Evolutionary conservation across 2,329 filamentous ascomycete species (phyloP), one percentile per base, ranked within the genome.

Genomic region (Calonectria montana): DNA sequence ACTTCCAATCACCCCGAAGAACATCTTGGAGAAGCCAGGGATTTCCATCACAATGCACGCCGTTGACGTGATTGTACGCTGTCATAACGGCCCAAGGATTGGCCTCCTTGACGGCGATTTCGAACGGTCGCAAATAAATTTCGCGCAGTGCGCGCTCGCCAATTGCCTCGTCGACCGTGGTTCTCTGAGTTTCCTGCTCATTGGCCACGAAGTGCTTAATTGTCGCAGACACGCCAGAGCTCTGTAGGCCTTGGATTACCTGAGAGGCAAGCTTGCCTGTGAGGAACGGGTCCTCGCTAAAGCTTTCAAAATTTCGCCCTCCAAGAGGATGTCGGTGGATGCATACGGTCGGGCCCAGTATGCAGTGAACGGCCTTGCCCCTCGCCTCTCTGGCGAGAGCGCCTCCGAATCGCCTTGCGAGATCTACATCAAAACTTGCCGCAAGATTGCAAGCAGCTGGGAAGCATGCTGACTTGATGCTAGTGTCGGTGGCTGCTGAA

Each of bases 321-420:
- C 86, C 86, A 0, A 88, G 81, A 0, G 86, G 87, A 15, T 84
- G 84, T 6, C 86, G 83, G 47, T 87, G 86, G 43, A 87, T 87
- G 75, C 84, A 88, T 43, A 88, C 85, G 0, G 87, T 89, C 0
- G 94, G 94, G 2, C 92, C 94, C 12, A 96, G 86, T 75, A 93
- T 90, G 18, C 94, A 88, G 76, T 94, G 92, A 10, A 93, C 88
- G 63, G 92, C 92, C 83, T 96, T 96, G 64, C 76, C 79, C 16
- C 78, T 75, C 1, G 81, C 77, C 53, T 84, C 92, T 27, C 89
- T 86, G n/a, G 88, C 91, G 69, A 93, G 87, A 21, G 90, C 83
- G 16, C 85, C 82, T 15, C 91, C 91, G 23, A 91, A 86, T 63
- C 88, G 82, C 57, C 88, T 82, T 37, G 92, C 86, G 21, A 93